A percentile compares a stretch with the other conserved stretches of the same genome.
Evolutionary conservation across 345 rosid genomes (phyloP).

Genomic region (Populus nigra): DNA sequence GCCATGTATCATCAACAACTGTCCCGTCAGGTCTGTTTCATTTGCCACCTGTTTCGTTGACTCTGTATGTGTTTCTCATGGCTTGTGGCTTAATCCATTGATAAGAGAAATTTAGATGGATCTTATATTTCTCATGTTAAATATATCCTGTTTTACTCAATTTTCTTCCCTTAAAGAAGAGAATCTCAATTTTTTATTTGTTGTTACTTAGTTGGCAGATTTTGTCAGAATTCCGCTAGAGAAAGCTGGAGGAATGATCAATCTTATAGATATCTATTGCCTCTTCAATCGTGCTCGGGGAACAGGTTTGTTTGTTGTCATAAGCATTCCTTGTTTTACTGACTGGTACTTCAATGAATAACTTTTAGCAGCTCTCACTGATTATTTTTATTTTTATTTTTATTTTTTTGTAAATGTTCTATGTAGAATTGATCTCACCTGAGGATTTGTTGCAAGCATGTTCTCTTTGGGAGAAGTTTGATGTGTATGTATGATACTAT

Average conservation of each 20-base stretch:
- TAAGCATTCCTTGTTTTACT: not conserved
- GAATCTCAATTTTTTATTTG: constrained; percentile 18
- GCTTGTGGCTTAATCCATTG: not conserved
- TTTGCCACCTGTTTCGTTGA: constrained; percentile 13
- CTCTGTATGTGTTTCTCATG: constrained; percentile 1
- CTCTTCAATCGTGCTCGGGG: constrained; percentile 96
- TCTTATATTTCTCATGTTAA: not conserved
- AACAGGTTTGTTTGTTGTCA: constrained; percentile 51
- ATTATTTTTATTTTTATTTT: not conserved
- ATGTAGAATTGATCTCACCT: constrained; percentile 83
- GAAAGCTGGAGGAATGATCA: constrained; percentile 94
- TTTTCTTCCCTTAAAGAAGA: not conserved
- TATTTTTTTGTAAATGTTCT: constrained; percentile 9
- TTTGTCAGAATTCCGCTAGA: constrained; percentile 82
- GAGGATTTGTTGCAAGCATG: constrained; percentile 94
- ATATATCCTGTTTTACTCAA: not conserved
- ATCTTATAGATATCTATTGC: constrained; percentile 84
- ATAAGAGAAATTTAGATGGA: not conserved
- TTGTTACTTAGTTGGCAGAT: constrained; percentile 73
- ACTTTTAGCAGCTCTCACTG: not conserved
- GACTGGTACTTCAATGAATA: not conserved
- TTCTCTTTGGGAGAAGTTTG: constrained; percentile 90
- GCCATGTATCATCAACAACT: constrained; percentile 89
- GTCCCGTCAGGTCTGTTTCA: constrained; percentile 75
- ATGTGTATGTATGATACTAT: constrained; percentile 61